A percentile compares a stretch with the other conserved stretches of the same genome.
Conservation (phyloP, 345 rosid genomes). For the Eucalyptus erythrocorys region DNA sequence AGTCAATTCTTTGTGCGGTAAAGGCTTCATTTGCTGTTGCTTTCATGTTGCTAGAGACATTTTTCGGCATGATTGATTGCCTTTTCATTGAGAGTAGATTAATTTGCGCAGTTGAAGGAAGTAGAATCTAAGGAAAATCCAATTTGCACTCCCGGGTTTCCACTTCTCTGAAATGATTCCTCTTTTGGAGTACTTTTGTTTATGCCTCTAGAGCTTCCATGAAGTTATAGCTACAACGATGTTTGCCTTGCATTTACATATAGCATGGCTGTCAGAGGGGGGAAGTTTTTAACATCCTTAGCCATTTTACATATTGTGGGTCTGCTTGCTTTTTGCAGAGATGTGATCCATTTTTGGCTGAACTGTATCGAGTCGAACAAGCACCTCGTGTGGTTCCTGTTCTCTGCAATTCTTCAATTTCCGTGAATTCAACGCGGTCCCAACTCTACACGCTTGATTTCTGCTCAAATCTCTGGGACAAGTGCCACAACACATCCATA, state of each 20-base stretch:
- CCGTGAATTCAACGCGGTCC: slow-evolving; percentile 42
- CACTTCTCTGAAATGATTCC: neutral
- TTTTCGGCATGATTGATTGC: neutral
- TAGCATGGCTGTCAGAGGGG: neutral
- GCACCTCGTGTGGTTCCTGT: slow-evolving; percentile 52
- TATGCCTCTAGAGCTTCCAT: neutral
- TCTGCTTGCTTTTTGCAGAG: slow-evolving; percentile 22
- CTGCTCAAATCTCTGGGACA: slow-evolving; percentile 79
- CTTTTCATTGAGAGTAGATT: neutral
- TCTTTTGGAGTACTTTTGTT: neutral
- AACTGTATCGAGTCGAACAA: slow-evolving; percentile 37
- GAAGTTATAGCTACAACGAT: neutral
- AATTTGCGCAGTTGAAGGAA: neutral
- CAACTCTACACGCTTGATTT: slow-evolving; percentile 28
- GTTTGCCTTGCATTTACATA: neutral
- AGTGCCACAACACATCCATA: slow-evolving; percentile 62
- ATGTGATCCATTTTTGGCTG: slow-evolving; percentile 80
- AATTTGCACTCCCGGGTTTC: neutral
- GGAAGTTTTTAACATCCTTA: neutral
- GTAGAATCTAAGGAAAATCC: neutral
- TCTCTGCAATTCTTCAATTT: slow-evolving; percentile 68
- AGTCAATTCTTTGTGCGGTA: slow-evolving; percentile 79
- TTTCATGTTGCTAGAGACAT: neutral
- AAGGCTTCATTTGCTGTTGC: neutral
- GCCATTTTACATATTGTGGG: neutral